Base-by-base conservation (phyloP, 1,139 yeast genomes). In the Eremothecium sinecaudum region DNA sequence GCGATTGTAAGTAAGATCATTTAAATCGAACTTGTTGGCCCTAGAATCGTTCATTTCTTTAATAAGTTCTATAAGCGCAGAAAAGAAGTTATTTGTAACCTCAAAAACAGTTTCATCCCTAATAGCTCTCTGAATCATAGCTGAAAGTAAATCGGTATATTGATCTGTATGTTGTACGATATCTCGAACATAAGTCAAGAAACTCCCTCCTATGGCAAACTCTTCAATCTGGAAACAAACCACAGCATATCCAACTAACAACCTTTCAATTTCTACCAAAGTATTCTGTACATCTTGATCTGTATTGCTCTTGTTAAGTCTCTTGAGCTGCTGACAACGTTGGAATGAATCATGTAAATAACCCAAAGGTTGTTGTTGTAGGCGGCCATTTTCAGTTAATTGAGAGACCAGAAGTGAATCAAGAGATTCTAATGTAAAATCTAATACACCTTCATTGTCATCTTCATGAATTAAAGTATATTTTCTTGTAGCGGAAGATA, bases 51-150 rank as follows among this genome's bases (percentile, higher is more conserved):
- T 51, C 32, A 38, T 37, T 23, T 32, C 46, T 29, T 11, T 40
- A 2, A 44, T 43, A 34, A 41, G 47, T 4, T 24, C 32, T 27
- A 64, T 51, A 26, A 78, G 46, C 5, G 58, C 52, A 2, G 81
- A 78, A 28, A 79, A 61, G 19, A 81, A 57, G 4, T 71, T 62
- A 39, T 73, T 70, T 37, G 80, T 58, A 29, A 82, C 63, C 8
- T 79, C 92, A 9, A 71, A 45, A 12, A 79, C 52, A 0, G 74
- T 62, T 1, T 75, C 93, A 48, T 82, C 87, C 37, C 77, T 81
- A 17, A 68, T 63, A 15, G 86, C 71, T 36, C 75, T 65, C 23
- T 64, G 58, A 15, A 80, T 59, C 24, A 83, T 64, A 28, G 76
- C 79, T 5, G 65, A 56, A 39, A 84, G 53, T 45, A 76, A 81